These are phyloP conservation scores for Iberis pinnata DNA, from an alignment of 345 rosid genomes.

Conservation along the genomic window DNA sequence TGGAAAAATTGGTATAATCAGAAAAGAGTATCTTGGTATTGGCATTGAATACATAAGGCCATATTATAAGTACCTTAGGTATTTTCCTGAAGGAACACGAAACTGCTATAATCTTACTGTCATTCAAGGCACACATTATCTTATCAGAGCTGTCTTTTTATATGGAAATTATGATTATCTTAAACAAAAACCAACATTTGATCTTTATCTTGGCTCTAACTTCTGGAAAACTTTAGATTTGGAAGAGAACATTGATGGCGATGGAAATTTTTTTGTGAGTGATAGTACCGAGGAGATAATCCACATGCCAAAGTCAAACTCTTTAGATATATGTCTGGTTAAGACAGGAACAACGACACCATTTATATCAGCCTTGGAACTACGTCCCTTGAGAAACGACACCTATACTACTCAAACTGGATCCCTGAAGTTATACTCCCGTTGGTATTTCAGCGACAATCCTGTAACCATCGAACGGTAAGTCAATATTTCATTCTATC, in stretches of 20 bases:
- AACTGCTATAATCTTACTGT: not conserved
- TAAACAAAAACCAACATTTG: not conserved
- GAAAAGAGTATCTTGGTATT: not conserved
- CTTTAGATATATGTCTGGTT: constrained; percentile 2
- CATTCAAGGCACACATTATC: not conserved
- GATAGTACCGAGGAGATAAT: constrained; percentile 8
- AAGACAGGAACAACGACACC: constrained; percentile 8
- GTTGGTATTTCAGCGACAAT: not conserved
- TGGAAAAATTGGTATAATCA: too few relatives aligned
- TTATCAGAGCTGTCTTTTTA: constrained; percentile 1
- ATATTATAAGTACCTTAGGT: not conserved
- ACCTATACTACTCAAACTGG: not conserved
- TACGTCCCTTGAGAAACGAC: constrained; percentile 4
- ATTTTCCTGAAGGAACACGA: constrained; percentile 6
- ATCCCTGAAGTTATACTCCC: not conserved
- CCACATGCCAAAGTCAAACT: not conserved
- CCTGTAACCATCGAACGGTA: not conserved
- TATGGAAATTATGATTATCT: constrained; percentile 8
- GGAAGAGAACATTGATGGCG: too few relatives aligned
- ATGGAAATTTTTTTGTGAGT: too few relatives aligned
- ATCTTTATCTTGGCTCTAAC: constrained; percentile 3
- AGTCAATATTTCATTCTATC: too few relatives aligned
- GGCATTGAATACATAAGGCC: not conserved
- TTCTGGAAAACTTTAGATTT: not conserved
- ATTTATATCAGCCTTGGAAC: too few relatives aligned